Evolutionary conservation across 495 filamentous ascomycete species (phyloP), one percentile per base, ranked within the genome.

Genomic region (Massariosphaeria phaeospora): DNA sequence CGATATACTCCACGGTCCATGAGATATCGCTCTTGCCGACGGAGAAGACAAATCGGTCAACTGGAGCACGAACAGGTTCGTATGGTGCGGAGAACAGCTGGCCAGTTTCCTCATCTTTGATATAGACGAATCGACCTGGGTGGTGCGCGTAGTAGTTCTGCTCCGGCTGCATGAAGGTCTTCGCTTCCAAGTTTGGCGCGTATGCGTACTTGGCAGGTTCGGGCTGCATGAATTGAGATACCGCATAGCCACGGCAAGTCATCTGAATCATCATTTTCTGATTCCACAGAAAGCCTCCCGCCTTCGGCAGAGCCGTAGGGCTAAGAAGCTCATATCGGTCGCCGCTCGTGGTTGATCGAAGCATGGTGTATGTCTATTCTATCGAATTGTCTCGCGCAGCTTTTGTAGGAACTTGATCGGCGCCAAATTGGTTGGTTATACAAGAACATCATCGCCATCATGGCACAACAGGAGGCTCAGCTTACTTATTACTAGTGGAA

Each of bases 81-180:
- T 76, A 74, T 2, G 77, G 77, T 7, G 76, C 77, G 26, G 76
- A 79, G 65, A 79, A 80, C 10, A 80, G 59, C 38, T 74, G 48
- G n/a, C 68, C 65, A 3, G 71, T 73, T 52, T 78, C 77, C 42
- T 77, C 74, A 50, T 80, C 77, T 62, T 80, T 80, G 71, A 80
- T 56, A 59, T 80, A 80, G 60, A 80, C 77, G 56, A 80, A 80
- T 13, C 77, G 77, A 43, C 77, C 76, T 8, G 77, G 77, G 55
- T 80, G 76, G 63, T 80, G 76, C 11, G 77, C 71, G 43, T 79
- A 80, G 69, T 80, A 80, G 68, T 75, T 76, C 52, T 73, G 75
- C 69, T 80, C 77, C 4, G 77, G 77, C 57, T 80, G 77, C 76
- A 80, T 80, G 70, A 80, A 80, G 35, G 77, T 79, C 66, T 74